Percentiles rank a stretch among this genome's conserved stretches.
Conservation (phyloP, 129 eudicot species). For the Flaveria brownii region DNA sequence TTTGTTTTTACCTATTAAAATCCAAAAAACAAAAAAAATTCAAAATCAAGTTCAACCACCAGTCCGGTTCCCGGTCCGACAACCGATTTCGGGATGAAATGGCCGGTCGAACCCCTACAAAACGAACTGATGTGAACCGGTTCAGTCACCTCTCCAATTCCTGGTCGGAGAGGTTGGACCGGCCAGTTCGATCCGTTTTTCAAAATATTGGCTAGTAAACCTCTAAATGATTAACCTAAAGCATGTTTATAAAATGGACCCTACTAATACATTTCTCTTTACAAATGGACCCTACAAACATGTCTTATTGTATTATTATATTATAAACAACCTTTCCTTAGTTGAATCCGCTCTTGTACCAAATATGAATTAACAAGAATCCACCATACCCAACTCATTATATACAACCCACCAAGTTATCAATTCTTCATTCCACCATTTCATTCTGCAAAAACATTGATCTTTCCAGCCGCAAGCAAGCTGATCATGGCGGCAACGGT, state of each 20-base stretch:
- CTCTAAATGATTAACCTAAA: background rate
- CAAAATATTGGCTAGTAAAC: background rate
- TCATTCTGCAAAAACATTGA: constrained; percentile 14
- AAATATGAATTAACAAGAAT: constrained; percentile 33
- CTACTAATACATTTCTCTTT: constrained; percentile 20
- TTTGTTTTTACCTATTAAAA: too few relatives aligned
- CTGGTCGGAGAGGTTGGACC: too few relatives aligned
- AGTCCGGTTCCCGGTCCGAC: too few relatives aligned
- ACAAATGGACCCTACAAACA: constrained; percentile 32
- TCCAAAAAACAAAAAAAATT: too few relatives aligned
- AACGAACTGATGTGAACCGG: too few relatives aligned
- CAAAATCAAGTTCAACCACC: too few relatives aligned
- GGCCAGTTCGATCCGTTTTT: too few relatives aligned
- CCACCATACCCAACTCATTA: constrained; percentile 44
- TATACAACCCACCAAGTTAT: constrained; percentile 36
- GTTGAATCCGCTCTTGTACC: constrained; percentile 46
- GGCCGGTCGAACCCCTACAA: too few relatives aligned
- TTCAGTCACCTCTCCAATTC: too few relatives aligned
- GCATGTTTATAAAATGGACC: constrained; percentile 2
- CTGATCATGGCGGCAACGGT: constrained; percentile 8
- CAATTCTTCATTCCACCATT: constrained; percentile 28
- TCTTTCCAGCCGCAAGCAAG: constrained; percentile 23
- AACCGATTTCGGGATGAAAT: too few relatives aligned
- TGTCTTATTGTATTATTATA: constrained; percentile 36
- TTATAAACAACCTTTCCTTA: constrained; percentile 28